These are phyloP conservation scores for Fusarium domesticum DNA, from an alignment of 2,329 filamentous ascomycete species.

Conservation along the genomic window DNA sequence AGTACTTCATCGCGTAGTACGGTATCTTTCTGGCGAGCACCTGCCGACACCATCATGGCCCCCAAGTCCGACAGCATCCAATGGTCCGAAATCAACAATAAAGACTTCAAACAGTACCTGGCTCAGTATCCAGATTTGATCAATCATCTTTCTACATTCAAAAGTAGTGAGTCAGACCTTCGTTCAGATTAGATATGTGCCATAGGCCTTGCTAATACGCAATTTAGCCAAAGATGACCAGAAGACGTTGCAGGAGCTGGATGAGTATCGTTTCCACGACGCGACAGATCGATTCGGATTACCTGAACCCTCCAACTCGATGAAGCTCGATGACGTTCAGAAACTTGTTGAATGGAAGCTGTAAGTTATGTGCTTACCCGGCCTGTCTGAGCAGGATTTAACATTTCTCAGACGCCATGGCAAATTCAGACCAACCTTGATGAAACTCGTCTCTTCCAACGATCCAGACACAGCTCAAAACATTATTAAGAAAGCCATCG, in stretches of 20 bases:
- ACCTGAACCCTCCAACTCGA: constrained; percentile 33
- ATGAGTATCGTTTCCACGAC: constrained; percentile 56
- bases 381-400: background rate
- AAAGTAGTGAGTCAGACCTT: constrained; percentile 31
- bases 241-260: constrained; percentile 54
- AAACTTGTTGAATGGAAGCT: constrained; percentile 69
- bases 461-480: constrained; percentile 42
- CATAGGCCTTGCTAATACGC: constrained; percentile 4
- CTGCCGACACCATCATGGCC: constrained; percentile 12
- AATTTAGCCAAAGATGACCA: constrained; percentile 46
- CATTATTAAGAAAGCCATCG: constrained; percentile 53
- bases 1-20: background rate
- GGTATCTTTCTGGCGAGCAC: background rate
- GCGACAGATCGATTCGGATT: constrained; percentile 48
- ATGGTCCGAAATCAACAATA: constrained; percentile 26
- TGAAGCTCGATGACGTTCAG: constrained; percentile 58
- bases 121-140: constrained; percentile 41
- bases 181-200: background rate
- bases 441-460: constrained; percentile 63
- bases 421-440: constrained; percentile 59
- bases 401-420: constrained; percentile 50
- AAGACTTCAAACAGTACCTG: constrained; percentile 38
- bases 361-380: constrained; percentile 41
- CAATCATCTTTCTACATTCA: constrained; percentile 43
- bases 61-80: constrained; percentile 7